These are phyloP conservation scores for Eimeria falciformis DNA, from an alignment of 169 alveolate species.

Conservation along the genomic window DNA sequence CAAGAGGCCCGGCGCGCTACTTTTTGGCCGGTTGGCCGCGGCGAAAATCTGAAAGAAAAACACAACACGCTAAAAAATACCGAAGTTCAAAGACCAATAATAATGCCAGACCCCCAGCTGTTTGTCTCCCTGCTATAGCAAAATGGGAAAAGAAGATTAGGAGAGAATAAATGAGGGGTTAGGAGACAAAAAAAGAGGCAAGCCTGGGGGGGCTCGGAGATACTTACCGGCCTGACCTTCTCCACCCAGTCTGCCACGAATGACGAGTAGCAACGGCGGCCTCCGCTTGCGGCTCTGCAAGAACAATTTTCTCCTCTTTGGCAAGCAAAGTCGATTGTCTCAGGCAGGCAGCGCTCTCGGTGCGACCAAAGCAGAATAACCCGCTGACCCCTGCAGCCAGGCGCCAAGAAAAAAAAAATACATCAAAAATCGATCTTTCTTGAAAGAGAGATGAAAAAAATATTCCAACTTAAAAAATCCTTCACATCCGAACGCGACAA, in stretches of 20 bases:
- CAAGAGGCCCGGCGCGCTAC: too few species aligned
- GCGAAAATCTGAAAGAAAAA: background rate
- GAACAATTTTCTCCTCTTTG: background rate
- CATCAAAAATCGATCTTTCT: too few species aligned
- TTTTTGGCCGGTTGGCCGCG: slow-evolving; percentile 1
- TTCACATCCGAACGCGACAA: too few species aligned
- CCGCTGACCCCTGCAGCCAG: slow-evolving; percentile 28
- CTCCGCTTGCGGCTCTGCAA: background rate
- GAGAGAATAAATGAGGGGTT: background rate
- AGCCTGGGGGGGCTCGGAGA: background rate
- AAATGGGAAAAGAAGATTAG: background rate
- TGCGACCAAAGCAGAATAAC: slow-evolving; percentile 31
- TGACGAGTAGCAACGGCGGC: background rate
- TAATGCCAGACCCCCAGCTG: background rate
- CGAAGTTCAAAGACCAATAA: too few species aligned
- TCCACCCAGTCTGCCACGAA: slow-evolving; percentile 8
- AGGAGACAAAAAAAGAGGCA: slow-evolving; percentile 2
- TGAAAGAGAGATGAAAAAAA: too few species aligned
- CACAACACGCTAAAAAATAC: background rate
- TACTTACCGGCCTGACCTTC: background rate
- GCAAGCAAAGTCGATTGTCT: background rate
- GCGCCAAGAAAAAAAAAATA: too few species aligned
- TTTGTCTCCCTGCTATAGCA: too few species aligned
- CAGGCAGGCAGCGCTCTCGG: slow-evolving; percentile 53
- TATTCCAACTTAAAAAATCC: too few species aligned